Evolutionary conservation across 2,329 filamentous ascomycete species (phyloP), one percentile per base, ranked within the genome.

Genomic region (Emmonsiellopsis sp.): DNA sequence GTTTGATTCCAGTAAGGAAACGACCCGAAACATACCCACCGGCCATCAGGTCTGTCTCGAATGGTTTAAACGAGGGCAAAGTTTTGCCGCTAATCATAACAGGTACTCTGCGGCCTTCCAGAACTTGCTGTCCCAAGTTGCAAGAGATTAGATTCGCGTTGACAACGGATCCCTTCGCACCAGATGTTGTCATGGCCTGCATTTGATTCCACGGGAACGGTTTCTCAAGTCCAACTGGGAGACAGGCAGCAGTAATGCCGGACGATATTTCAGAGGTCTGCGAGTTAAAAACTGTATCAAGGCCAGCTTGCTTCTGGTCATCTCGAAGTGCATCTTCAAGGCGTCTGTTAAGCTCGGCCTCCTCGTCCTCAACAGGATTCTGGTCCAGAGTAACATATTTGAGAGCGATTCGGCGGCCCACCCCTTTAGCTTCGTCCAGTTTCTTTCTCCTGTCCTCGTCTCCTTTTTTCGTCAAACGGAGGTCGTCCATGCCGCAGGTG

Each of bases 41-140:
- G 50, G 93, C 93, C 61, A 90, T 81, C 6, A 95, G 81, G 60
- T 90, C 83, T 0, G 91, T 92, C 62, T 98, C 93, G 64, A 87
- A 97, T 0, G 91, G 87, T 64, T 84, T 87, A 74, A 97, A 98
- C 64, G 91, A 96, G 5, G 93, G 93, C 55, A 98, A 69, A 3
- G 92, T 90, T 76, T 97, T 98, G 58, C 93, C 93, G 71, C 91
- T 96, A 59, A 97, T 89, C 93, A 98, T 98, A 54, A 95, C 78
- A 9, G 93, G 93, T 15, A 98, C 94, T 74, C 93, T 83, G 54
- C 92, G 84, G 66, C 93, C 91, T 78, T 98, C 93, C 63, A 98
- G 73, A 73, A 95, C 89, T 68, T 98, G 93, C 67, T 98, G 93
- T 50, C 93, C 93, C 41, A 98, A 80, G 66, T 98, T 96, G 71